Evolutionary conservation across 192 early-diverging fungal species (phyloP).

Genomic region (Podila minutissima): DNA sequence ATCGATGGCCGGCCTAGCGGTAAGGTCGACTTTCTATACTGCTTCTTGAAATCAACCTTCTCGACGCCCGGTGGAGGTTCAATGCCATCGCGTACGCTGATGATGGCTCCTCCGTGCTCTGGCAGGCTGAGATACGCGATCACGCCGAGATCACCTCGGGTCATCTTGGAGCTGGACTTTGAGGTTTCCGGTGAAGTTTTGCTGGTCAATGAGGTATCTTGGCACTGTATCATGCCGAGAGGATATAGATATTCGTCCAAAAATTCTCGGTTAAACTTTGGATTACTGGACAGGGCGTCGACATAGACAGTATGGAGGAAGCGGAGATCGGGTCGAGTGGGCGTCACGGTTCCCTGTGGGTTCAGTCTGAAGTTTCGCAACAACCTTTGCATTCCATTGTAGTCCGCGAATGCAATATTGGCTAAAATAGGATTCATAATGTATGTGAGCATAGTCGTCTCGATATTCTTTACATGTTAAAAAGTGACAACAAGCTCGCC

Average conservation of each 20-base stretch:
- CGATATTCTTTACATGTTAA: background rate
- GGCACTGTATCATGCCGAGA: conserved; percentile 54
- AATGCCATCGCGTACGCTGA: conserved; percentile 67
- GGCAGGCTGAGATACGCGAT: conserved; percentile 60
- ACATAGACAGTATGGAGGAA: conserved; percentile 68
- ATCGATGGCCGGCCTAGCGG: conserved; percentile 7
- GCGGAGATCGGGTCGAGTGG: conserved; percentile 69
- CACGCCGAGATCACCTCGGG: conserved; percentile 45
- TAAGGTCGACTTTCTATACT: conserved; percentile 24
- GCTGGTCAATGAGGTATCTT: conserved; percentile 59
- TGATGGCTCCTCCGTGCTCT: conserved; percentile 75
- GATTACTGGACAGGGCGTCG: conserved; percentile 55
- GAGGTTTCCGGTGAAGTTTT: conserved; percentile 47
- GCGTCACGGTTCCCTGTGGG: conserved; percentile 58
- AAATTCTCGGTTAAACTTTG: conserved; percentile 28
- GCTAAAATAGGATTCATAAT: conserved; percentile 35
- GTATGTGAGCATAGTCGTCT: background rate
- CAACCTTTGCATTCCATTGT: conserved; percentile 66
- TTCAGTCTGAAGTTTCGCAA: conserved; percentile 63
- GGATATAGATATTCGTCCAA: conserved; percentile 43
- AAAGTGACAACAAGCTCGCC: background rate
- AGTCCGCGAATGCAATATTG: conserved; percentile 74
- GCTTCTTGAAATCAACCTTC: conserved; percentile 27
- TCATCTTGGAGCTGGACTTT: conserved; percentile 36
- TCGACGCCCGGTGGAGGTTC: conserved; percentile 18